phyloP scores from a whole-genome alignment of 208 protist genomes.

The Trypanosoma platydactyli region DNA sequence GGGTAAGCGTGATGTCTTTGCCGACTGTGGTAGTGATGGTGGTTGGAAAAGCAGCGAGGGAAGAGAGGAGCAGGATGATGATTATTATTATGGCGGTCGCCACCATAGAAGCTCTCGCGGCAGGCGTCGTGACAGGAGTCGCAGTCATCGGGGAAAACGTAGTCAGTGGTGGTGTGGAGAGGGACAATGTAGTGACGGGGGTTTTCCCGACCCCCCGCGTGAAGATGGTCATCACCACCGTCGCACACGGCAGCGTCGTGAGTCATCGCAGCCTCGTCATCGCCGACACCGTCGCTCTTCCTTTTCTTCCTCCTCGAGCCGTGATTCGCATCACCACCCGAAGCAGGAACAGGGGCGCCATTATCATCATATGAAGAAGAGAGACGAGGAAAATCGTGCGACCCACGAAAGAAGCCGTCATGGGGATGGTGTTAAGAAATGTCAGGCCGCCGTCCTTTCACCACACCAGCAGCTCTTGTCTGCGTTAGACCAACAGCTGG shows the following conservation, averaged over 20 bases:
- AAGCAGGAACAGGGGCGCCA: background rate
- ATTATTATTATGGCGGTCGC: background rate
- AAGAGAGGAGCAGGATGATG: background rate
- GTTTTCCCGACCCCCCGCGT: background rate
- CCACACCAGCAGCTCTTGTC: constrained; percentile 12
- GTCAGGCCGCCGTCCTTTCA: too few species aligned
- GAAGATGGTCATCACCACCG: constrained; percentile 12
- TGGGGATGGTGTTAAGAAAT: too few species aligned
- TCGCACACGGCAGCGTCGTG: constrained; percentile 13
- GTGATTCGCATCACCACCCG: background rate
- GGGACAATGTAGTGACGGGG: constrained; percentile 1
- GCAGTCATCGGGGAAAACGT: background rate
- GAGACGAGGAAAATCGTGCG: background rate
- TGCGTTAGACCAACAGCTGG: constrained; percentile 11
- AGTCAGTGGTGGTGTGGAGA: too few species aligned
- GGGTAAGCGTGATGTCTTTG: background rate
- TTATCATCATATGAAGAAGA: background rate
- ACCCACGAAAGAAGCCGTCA: background rate
- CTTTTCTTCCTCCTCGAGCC: background rate
- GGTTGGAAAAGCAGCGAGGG: background rate
- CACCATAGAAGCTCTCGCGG: background rate
- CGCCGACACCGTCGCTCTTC: background rate
- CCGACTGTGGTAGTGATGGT: background rate
- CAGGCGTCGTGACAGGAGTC: background rate
- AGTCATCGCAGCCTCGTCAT: background rate